A percentile compares a stretch with the other conserved stretches of the same genome.
Evolutionary conservation across 1,284 basidiomycete genomes (phyloP).

Genomic region (Austropuccinia psidii): DNA sequence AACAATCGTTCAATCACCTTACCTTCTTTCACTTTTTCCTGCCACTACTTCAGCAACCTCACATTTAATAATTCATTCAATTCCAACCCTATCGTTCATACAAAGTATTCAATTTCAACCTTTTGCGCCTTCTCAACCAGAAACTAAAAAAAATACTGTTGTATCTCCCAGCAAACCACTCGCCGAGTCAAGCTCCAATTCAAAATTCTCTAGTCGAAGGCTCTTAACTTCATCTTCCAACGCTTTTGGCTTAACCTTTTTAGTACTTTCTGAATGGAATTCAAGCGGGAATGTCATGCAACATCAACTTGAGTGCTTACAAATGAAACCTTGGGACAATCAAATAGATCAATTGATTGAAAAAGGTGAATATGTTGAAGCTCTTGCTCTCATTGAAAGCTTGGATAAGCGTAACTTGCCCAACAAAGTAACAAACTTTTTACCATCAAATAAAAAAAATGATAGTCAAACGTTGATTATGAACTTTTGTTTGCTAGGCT

Average conservation of each 20-base stretch:
- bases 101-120: slow-evolving; percentile 58
- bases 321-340: slow-evolving; percentile 64
- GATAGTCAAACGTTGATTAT: not conserved
- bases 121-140: slow-evolving; percentile 40
- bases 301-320: slow-evolving; percentile 67
- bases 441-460: not conserved
- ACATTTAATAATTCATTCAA: slow-evolving; percentile 68
- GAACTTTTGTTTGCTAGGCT: slow-evolving; percentile 39
- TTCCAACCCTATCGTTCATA: slow-evolving; percentile 60
- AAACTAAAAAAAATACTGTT: slow-evolving; percentile 15
- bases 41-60: slow-evolving; percentile 50
- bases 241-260: slow-evolving; percentile 53
- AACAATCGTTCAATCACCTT: slow-evolving; percentile 44
- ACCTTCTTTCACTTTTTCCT: slow-evolving; percentile 28
- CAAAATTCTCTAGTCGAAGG: not conserved
- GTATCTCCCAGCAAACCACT: slow-evolving; percentile 55
- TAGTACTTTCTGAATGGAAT: slow-evolving; percentile 67
- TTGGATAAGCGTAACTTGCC: slow-evolving; percentile 59
- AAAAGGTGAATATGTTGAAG: slow-evolving; percentile 66
- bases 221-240: slow-evolving; percentile 48
- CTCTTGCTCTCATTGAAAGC: slow-evolving; percentile 67
- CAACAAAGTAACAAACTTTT: slow-evolving; percentile 56
- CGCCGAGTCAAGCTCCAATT: slow-evolving; percentile 45
- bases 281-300: slow-evolving; percentile 59
- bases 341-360: slow-evolving; percentile 78